phyloP scores from a whole-genome alignment of 768 basidiomycete genomes.

The Panellus pusillus region DNA sequence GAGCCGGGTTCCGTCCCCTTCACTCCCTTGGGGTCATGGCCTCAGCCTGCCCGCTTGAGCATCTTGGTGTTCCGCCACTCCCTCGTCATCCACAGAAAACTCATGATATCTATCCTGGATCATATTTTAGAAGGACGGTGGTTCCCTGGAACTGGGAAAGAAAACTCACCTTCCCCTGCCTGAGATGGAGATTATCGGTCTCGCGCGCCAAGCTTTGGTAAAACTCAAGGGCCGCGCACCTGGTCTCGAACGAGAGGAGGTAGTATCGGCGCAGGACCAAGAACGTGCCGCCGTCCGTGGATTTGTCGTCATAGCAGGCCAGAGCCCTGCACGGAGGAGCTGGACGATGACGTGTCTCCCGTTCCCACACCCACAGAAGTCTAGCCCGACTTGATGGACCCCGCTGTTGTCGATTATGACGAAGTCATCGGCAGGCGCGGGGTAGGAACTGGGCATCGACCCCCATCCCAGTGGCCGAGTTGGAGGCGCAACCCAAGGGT shows the following conservation, averaged over 20 bases:
- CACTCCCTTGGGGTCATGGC: conserved; percentile 20
- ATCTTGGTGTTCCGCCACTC: conserved; percentile 20
- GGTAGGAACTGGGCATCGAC: conserved; percentile 18
- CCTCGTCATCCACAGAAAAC: conserved; percentile 18
- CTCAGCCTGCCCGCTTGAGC: conserved; percentile 22
- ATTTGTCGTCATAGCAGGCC: conserved; percentile 11
- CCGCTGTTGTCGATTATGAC: conserved; percentile 31
- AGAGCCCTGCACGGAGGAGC: conserved; percentile 10
- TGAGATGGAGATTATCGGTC: conserved; percentile 7
- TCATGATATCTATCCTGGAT: conserved; percentile 11
- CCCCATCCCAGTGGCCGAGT: conserved; percentile 25
- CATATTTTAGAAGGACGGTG: background rate
- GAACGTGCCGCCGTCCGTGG: conserved; percentile 10
- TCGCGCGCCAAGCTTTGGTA: conserved; percentile 13
- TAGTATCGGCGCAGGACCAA: conserved; percentile 6
- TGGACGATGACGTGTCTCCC: background rate
- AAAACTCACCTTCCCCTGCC: background rate
- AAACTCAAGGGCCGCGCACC: conserved; percentile 16
- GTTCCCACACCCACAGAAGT: conserved; percentile 28
- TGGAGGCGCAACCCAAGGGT: conserved; percentile 28
- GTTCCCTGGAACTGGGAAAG: too few relatives aligned
- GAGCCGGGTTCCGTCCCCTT: conserved; percentile 17
- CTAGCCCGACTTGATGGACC: conserved; percentile 30
- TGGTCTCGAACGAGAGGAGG: conserved; percentile 9
- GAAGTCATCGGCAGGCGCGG: conserved; percentile 25